Base-by-base conservation (phyloP, 805 yeast genomes). In the Komagataella mondaviorum region DNA sequence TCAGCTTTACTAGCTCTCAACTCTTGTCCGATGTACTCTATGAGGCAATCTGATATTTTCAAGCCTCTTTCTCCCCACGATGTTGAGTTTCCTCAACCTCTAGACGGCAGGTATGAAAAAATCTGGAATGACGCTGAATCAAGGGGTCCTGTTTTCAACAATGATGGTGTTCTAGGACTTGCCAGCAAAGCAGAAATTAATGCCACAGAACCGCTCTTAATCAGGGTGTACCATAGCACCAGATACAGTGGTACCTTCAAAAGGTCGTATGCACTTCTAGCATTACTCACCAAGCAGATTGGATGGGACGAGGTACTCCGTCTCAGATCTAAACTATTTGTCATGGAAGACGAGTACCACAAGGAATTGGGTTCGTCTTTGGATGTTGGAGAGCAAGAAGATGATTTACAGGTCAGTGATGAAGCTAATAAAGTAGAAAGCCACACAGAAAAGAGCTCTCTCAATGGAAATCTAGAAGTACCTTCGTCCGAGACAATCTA, bases 241-340 rank as follows among this genome's bases (percentile, higher is more conserved):
- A 61, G 65, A 17, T 63, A 81, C 23, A 71, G 74, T 47, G 77
- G 81, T 4, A 78, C 86, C 1, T 77, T 78, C 54, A 66, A 68
- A 30, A 67, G 67, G 51, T 87, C 86, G 1, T 91, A 88, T 63
- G 83, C 81, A 46, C 65, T 89, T 52, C 65, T 91, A 52, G 80
- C 95, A 4, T 71, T 79, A 6, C 75, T 93, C 56, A 79, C 82
- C 2, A 75, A 82, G 17, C 67, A 73, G 22, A 70, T 82, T 45
- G 96, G 96, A 3, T 91, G 99, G 99, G 88, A 87, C 57, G 77
- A 75, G 43, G 64, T 88, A 43, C 71, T 90, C 56, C 70, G 71
- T 52, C 60, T 82, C 44, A 78, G 96, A 53, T 79, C 89, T 1
- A 68, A 72, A 17, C 81, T 85, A 0, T 91, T 91, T 66, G 79